Percentiles rank a stretch among this genome's conserved stretches.
Evolutionary conservation across 805 yeast genomes (phyloP).

Genomic region (Ascoidea rubescens): DNA sequence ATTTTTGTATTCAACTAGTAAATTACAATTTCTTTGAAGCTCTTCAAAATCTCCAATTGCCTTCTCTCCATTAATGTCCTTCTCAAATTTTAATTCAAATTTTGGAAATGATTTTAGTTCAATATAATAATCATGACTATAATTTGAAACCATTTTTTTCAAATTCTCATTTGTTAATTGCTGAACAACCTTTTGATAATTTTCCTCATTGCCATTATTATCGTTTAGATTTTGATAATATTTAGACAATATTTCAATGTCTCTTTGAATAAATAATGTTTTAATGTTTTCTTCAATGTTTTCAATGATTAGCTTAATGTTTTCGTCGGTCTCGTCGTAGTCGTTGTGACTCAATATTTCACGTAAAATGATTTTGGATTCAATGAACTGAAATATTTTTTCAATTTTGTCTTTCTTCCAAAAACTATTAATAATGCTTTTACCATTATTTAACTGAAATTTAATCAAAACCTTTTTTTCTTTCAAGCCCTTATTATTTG

Average conservation of each 20-base stretch:
- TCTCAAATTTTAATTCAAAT: slow-evolving; percentile 23
- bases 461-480: slow-evolving; percentile 30
- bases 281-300: not conserved
- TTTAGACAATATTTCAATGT: not conserved
- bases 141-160: not conserved
- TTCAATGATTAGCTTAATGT: slow-evolving; percentile 4
- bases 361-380: slow-evolving; percentile 21
- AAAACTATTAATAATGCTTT: slow-evolving; percentile 31
- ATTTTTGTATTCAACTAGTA: slow-evolving; percentile 33
- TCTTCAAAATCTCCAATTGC: slow-evolving; percentile 23
- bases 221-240: not conserved
- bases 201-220: not conserved
- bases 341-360: too few relatives aligned
- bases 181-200: not conserved
- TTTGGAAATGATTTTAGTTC: not conserved
- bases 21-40: slow-evolving; percentile 62
- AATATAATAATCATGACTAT: not conserved
- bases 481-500: slow-evolving; percentile 11
- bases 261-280: not conserved
- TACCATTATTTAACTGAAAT: slow-evolving; percentile 40
- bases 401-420: slow-evolving; percentile 22
- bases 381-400: slow-evolving; percentile 38
- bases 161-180: not conserved
- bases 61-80: not conserved
- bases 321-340: not conserved